A percentile compares a stretch with the other conserved stretches of the same genome.
These are phyloP conservation scores for Boletus calvinii DNA, from an alignment of 1,284 basidiomycete species.

Conservation along the genomic window DNA sequence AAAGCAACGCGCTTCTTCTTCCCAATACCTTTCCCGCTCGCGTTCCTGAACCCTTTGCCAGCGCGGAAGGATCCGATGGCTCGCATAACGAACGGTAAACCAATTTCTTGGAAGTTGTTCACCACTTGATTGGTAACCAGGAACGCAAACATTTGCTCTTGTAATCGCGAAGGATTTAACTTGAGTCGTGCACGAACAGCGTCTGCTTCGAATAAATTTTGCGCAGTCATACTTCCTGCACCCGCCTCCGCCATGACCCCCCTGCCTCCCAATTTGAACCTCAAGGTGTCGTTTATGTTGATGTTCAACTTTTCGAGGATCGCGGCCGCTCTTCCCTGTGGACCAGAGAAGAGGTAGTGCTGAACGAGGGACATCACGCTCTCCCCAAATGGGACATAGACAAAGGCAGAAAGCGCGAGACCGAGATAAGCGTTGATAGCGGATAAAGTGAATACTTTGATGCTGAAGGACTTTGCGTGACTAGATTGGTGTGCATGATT, in stretches of 20 bases:
- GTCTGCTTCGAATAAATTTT: constrained; percentile 52
- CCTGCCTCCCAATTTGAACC: constrained; percentile 17
- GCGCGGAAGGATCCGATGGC: constrained; percentile 53
- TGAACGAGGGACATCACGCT: constrained; percentile 69
- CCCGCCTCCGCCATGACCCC: constrained; percentile 17
- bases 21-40: constrained; percentile 29
- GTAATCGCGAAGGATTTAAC: constrained; percentile 69
- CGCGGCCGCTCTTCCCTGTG: constrained; percentile 15
- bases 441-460: constrained; percentile 90
- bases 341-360: constrained; percentile 39
- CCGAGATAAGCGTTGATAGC: constrained; percentile 89
- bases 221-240: constrained; percentile 6
- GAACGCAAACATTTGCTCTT: constrained; percentile 93
- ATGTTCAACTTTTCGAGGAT: constrained; percentile 28
- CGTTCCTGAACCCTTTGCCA: constrained; percentile 36
- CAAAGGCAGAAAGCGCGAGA: constrained; percentile 81
- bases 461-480: constrained; percentile 78
- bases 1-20: constrained; percentile 73
- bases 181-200: constrained; percentile 49
- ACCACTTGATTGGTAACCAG: constrained; percentile 91
- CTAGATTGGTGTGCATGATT: constrained; percentile 82
- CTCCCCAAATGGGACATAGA: constrained; percentile 91
- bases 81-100: constrained; percentile 78
- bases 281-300: constrained; percentile 26
- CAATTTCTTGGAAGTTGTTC: constrained; percentile 82